Percentiles rank a stretch among this genome's conserved stretches.
These are phyloP conservation scores for Cucurbitaria berberidis DNA, from an alignment of 2,329 filamentous ascomycete genomes.

Conservation along the genomic window DNA sequence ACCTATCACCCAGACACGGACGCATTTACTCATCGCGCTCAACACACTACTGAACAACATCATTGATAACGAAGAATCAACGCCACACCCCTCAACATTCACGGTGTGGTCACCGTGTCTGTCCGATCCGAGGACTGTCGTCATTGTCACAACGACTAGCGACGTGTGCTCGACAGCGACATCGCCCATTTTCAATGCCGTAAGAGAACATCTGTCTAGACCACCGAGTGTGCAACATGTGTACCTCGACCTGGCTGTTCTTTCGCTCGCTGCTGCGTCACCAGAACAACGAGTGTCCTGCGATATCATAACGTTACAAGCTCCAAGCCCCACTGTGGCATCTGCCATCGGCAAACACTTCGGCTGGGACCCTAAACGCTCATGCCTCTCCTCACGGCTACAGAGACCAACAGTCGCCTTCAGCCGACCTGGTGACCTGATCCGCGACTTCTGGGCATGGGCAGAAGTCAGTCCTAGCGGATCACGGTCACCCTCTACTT, in stretches of 20 bases:
- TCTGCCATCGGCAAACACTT: constrained; percentile 38
- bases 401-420: constrained; percentile 24
- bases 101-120: constrained; percentile 38
- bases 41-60: constrained; percentile 37
- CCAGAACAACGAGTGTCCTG: constrained; percentile 26
- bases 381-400: constrained; percentile 27
- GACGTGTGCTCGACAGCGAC: constrained; percentile 22
- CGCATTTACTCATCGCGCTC: constrained; percentile 18
- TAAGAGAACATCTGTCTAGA: constrained; percentile 17
- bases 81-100: constrained; percentile 31
- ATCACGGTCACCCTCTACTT: constrained; percentile 15
- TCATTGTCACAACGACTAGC: constrained; percentile 32
- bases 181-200: constrained; percentile 28
- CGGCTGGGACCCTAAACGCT: constrained; percentile 38
- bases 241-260: constrained; percentile 30
- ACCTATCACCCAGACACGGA: constrained; percentile 9
- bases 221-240: constrained; percentile 32
- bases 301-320: constrained; percentile 32
- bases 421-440: constrained; percentile 32
- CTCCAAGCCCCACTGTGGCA: constrained; percentile 27
- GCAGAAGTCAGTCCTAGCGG: constrained; percentile 25
- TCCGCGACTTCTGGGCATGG: constrained; percentile 40
- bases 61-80: constrained; percentile 29
- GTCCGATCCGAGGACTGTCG: constrained; percentile 17
- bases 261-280: constrained; percentile 27